A percentile compares a stretch with the other conserved stretches of the same genome.
phyloP scores from a whole-genome alignment of 2,329 filamentous ascomycete species.

The Huntiella abstrusa region DNA sequence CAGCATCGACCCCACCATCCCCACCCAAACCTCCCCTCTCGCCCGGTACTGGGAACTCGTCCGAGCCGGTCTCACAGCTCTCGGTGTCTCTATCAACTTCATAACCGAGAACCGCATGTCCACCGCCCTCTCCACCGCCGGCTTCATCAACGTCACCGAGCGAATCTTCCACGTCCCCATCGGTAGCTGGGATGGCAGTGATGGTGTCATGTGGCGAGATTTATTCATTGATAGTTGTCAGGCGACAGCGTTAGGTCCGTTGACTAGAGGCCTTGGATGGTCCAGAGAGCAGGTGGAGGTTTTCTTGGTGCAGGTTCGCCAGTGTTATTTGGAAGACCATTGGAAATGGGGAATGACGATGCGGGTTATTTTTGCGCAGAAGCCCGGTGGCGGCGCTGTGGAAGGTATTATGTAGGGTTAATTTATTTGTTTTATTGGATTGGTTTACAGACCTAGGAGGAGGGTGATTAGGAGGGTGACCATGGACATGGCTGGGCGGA shows the following conservation, averaged over 20 bases:
- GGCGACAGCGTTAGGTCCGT: constrained; percentile 31
- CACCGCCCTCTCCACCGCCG: constrained; percentile 28
- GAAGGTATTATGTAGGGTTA: too few species aligned
- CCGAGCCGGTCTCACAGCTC: constrained; percentile 22
- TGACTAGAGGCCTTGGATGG: constrained; percentile 31
- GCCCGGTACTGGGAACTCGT: constrained; percentile 29
- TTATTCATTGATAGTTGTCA: constrained; percentile 31
- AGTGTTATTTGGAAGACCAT: constrained; percentile 27
- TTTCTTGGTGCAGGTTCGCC: constrained; percentile 28
- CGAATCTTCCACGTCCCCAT: constrained; percentile 32
- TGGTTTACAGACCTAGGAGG: too few species aligned
- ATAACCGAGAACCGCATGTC: constrained; percentile 24
- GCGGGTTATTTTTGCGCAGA: constrained; percentile 35
- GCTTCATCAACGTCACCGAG: constrained; percentile 33
- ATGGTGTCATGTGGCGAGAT: constrained; percentile 32
- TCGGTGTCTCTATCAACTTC: constrained; percentile 29
- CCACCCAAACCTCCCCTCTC: constrained; percentile 24
- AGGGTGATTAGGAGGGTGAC: too few species aligned
- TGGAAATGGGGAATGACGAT: constrained; percentile 35
- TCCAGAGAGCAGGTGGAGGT: constrained; percentile 28
- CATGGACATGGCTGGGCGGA: too few species aligned
- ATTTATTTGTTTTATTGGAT: too few species aligned
- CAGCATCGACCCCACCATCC: constrained; percentile 22
- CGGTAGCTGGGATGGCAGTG: constrained; percentile 35
- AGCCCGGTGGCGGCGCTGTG: constrained; percentile 17